Conservation (phyloP, 257 asterid species). For the Scutellaria barbata region DNA sequence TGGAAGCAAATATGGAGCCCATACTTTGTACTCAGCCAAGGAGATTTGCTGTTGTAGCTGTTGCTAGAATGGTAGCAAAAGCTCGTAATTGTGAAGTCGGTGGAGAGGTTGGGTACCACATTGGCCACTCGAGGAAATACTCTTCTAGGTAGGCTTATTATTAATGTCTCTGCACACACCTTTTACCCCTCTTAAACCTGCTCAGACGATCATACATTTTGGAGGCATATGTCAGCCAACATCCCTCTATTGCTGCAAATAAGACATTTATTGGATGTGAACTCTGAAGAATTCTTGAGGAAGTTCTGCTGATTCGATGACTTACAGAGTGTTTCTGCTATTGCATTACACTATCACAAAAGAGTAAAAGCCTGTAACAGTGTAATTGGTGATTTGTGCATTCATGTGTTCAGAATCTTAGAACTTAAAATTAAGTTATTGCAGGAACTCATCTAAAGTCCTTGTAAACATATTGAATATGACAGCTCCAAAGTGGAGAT, state of each 20-base stretch:
- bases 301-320: constrained; percentile 23
- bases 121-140: constrained; percentile 88
- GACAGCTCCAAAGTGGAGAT: neutral
- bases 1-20: constrained; percentile 79
- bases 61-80: constrained; percentile 89
- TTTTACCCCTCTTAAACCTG: constrained; percentile 2
- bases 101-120: constrained; percentile 93
- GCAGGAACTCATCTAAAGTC: neutral
- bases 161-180: constrained; percentile 23
- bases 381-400: constrained; percentile 14
- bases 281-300: neutral
- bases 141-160: constrained; percentile 65
- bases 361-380: constrained; percentile 12
- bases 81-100: constrained; percentile 92
- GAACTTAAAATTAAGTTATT: neutral
- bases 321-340: neutral
- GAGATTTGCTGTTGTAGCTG: constrained; percentile 99
- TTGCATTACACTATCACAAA: neutral
- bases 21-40: constrained; percentile 94
- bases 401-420: constrained; percentile 5
- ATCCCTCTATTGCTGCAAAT: constrained; percentile 8
- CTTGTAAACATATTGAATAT: neutral
- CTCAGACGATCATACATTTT: neutral
- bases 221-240: neutral
- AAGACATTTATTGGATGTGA: neutral